These are phyloP conservation scores for Orbilia blumenaviensis DNA, from an alignment of 2,329 filamentous ascomycete species.

Conservation along the genomic window DNA sequence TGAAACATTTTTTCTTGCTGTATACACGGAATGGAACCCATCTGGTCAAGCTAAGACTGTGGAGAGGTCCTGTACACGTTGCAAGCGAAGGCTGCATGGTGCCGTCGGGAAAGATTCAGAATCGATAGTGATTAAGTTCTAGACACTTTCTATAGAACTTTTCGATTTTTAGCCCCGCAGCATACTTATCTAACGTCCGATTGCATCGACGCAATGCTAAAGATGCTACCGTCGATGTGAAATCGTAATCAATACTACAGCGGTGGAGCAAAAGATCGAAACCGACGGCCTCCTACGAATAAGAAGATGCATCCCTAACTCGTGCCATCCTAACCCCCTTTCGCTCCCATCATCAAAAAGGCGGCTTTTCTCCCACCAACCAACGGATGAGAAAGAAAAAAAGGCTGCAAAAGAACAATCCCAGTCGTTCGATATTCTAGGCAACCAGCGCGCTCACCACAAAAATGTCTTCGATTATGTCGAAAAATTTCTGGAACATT, in stretches of 20 bases:
- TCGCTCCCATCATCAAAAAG: neutral
- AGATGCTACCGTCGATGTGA: neutral
- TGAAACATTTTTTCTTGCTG: constrained; percentile 26
- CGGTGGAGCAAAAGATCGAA: constrained; percentile 18
- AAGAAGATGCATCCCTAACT: constrained; percentile 16
- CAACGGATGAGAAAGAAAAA: constrained; percentile 6
- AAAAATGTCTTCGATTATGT: constrained; percentile 19
- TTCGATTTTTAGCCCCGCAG: neutral
- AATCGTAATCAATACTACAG: constrained; percentile 30
- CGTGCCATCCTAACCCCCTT: constrained; percentile 33
- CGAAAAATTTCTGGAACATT: constrained; percentile 48
- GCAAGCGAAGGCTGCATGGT: constrained; percentile 40
- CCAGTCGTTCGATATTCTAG: constrained; percentile 38
- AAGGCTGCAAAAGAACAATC: neutral
- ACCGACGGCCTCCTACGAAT: constrained; percentile 18
- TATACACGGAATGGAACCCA: constrained; percentile 21
- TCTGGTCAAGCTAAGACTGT: constrained; percentile 12
- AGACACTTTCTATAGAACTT: neutral
- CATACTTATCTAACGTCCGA: neutral
- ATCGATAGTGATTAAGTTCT: constrained; percentile 7
- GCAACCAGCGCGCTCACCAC: constrained; percentile 48
- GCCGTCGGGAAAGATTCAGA: constrained; percentile 42
- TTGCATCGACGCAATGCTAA: neutral
- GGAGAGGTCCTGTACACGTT: constrained; percentile 1
- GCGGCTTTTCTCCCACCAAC: constrained; percentile 32